These are phyloP conservation scores for Pulicaria dysenterica DNA, from an alignment of 129 eudicot species.

Conservation along the genomic window DNA sequence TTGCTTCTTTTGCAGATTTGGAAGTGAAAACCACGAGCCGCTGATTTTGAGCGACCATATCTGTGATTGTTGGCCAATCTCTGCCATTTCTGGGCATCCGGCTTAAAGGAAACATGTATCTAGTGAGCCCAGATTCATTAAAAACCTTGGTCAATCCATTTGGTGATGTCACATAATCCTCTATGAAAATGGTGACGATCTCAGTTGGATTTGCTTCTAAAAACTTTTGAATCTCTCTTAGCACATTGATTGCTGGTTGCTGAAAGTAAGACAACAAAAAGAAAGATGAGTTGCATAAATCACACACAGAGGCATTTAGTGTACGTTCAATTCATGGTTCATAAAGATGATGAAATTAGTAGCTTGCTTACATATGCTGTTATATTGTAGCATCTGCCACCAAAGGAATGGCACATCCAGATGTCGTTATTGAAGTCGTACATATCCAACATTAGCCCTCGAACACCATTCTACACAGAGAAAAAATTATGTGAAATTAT, in stretches of 20 bases:
- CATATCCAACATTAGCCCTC: slow-evolving; percentile 98
- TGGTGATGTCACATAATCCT: slow-evolving; percentile 76
- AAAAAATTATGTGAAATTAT: slow-evolving; percentile 3
- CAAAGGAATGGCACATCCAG: slow-evolving; percentile 92
- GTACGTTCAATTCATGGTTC: too few relatives aligned
- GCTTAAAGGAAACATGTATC: slow-evolving; percentile 68
- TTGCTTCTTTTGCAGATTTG: slow-evolving; percentile 57
- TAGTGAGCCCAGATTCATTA: slow-evolving; percentile 63
- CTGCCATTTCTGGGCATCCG: slow-evolving; percentile 81
- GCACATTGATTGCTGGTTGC: slow-evolving; percentile 85
- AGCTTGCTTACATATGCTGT: slow-evolving; percentile 79
- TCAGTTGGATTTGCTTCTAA: slow-evolving; percentile 70
- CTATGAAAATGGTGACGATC: slow-evolving; percentile 79
- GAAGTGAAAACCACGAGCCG: slow-evolving; percentile 90
- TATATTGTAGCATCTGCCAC: slow-evolving; percentile 69
- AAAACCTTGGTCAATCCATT: slow-evolving; percentile 67
- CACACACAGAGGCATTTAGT: too few relatives aligned
- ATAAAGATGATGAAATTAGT: neutral
- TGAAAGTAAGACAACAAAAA: slow-evolving; percentile 29
- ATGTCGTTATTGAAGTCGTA: slow-evolving; percentile 86
- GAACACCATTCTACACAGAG: slow-evolving; percentile 79
- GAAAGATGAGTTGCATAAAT: slow-evolving; percentile 5
- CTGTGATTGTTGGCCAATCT: slow-evolving; percentile 90
- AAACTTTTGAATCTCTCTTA: slow-evolving; percentile 68
- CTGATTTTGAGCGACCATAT: slow-evolving; percentile 71